Conservation (phyloP, 352 stramenopile species). For the Phytophthora fragariae region DNA sequence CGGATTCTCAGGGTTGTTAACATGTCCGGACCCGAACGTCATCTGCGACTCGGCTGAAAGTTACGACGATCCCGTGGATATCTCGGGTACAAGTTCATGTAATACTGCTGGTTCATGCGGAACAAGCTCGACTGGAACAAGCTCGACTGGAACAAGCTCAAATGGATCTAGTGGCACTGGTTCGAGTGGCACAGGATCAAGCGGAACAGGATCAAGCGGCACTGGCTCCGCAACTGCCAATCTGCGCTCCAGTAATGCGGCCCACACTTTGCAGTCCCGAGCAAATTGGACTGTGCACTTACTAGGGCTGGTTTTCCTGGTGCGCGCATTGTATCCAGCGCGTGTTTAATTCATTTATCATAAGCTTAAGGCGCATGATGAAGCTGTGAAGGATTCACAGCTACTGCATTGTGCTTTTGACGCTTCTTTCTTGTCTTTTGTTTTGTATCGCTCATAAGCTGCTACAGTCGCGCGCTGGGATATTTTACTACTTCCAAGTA, state of each 20-base stretch:
- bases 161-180: background rate
- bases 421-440: too few species aligned
- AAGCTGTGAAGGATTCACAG: too few species aligned
- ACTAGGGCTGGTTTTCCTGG: constrained; percentile 5
- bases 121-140: background rate
- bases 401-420: too few species aligned
- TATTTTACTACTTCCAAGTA: too few species aligned
- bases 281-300: background rate
- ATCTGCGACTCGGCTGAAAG: constrained; percentile 50
- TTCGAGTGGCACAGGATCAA: background rate
- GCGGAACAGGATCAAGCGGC: background rate
- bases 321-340: background rate
- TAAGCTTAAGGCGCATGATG: background rate
- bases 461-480: too few species aligned
- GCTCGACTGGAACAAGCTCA: background rate
- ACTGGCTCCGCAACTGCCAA: constrained; percentile 20
- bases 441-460: too few species aligned
- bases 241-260: constrained; percentile 24
- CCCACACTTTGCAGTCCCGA: background rate
- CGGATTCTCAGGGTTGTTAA: constrained; percentile 64
- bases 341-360: background rate
- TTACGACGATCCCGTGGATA: constrained; percentile 34
- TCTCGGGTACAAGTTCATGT: background rate
- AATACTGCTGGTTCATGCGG: background rate
- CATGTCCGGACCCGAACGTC: constrained; percentile 75